Evolutionary conservation across 768 basidiomycete species (phyloP), one percentile per base, ranked within the genome.

Genomic region (Boletus vinaceobasis): DNA sequence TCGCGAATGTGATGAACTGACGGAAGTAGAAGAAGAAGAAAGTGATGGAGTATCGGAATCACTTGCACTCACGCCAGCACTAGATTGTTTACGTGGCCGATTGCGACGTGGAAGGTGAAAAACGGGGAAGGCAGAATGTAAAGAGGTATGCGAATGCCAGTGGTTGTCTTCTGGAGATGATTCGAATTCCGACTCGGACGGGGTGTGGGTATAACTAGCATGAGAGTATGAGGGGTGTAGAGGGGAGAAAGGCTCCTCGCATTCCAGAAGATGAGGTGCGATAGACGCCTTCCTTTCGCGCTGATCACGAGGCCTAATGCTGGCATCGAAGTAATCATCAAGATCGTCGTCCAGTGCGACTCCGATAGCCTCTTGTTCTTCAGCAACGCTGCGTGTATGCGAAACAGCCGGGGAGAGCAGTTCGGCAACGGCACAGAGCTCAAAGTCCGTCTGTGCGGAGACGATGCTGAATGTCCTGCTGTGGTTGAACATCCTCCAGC

Each of bases 31-130:
- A 29, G 75, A 78, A 46, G 77, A 77, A 31, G 73, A 69, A 47
- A 82, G 69, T 10, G 80, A 79, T n/a, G 78, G 78, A n/a, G 74
- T 75, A 53, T 79, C 77, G 47, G 75, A 77, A 54, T 75, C 75
- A 50, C 73, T 70, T 19, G 63, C 50, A 39, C 71, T 68, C 23
- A 72, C 49, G 42, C 64, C 60, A 6, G 71, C 63, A 44, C 64
- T 61, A 10, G 68, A 65, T 37, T 61, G 66, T 27, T 67, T 55
- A 7, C 65, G 61, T 37, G 65, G 51, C 21, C 70, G 69, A 26
- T 37, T 5, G 35, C 74, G 74, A 43, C 66, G 69, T 36, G 75
- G 72, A 33, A 73, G 61, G 50, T 73, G 73, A 61, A 67, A 72
- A 21, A 56, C 21, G n/a, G 65, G 61, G 54, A 50, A 62, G 11